Conservation (phyloP, 176 grass and related monocot species). For the Ensete glaucum region DNA sequence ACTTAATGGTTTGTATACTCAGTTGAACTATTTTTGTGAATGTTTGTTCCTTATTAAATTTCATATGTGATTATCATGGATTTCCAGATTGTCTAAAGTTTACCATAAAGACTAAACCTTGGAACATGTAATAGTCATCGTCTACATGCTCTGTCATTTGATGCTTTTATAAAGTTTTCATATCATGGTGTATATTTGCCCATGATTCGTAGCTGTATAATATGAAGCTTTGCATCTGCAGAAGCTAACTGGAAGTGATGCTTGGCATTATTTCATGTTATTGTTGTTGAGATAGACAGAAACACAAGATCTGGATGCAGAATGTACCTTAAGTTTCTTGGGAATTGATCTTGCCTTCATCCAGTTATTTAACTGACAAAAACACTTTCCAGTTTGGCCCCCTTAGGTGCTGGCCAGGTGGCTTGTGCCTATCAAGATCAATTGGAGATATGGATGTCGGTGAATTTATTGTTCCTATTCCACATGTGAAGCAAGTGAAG, state of each 20-base stretch:
- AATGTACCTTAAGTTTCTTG: not conserved
- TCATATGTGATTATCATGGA: too few relatives aligned
- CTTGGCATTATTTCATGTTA: not conserved
- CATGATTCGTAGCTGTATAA: too few relatives aligned
- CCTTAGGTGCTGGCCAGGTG: constrained; percentile 97
- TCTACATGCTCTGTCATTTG: too few relatives aligned
- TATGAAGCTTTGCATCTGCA: not conserved
- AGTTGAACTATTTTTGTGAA: too few relatives aligned
- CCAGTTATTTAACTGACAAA: constrained; percentile 2
- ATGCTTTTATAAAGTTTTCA: too few relatives aligned
- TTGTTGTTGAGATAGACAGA: not conserved
- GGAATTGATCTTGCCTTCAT: not conserved
- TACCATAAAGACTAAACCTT: too few relatives aligned
- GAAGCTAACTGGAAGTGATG: not conserved
- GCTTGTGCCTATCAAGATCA: constrained; percentile 97
- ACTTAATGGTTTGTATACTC: too few relatives aligned
- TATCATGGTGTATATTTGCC: too few relatives aligned
- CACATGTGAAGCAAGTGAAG: constrained; percentile 99
- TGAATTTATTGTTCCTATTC: constrained; percentile 92
- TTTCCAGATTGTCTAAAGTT: too few relatives aligned
- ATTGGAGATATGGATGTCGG: constrained; percentile 93
- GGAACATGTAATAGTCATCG: too few relatives aligned
- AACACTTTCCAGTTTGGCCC: constrained; percentile 69
- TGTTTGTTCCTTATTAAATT: too few relatives aligned
- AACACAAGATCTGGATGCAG: not conserved